These are phyloP conservation scores for Aspergillus asperescens DNA, from an alignment of 495 filamentous ascomycete species.

Conservation along the genomic window DNA sequence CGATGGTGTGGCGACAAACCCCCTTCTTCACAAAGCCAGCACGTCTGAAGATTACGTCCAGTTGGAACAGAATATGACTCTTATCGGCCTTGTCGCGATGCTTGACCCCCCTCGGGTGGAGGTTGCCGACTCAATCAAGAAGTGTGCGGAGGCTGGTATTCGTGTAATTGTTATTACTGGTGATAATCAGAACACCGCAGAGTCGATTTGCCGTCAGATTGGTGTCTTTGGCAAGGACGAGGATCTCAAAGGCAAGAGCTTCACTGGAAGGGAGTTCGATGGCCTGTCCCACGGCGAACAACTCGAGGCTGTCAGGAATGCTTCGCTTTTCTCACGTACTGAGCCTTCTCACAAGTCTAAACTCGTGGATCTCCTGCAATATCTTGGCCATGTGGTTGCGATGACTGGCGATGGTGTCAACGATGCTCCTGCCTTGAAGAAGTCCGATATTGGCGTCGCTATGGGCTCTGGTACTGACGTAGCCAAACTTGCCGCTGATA, in stretches of 20 bases:
- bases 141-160: conserved; percentile 89
- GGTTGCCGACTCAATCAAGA: conserved; percentile 75
- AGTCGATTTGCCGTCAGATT: conserved; percentile 95
- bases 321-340: conserved; percentile 93
- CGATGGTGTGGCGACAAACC: conserved; percentile 64
- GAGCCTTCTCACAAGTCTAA: conserved; percentile 94
- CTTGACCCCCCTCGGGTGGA: conserved; percentile 96
- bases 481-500: conserved; percentile 92
- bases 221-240: conserved; percentile 84
- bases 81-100: conserved; percentile 94
- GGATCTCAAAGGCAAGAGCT: conserved; percentile 86
- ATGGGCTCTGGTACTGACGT: conserved; percentile 99
- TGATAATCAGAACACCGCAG: conserved; percentile 95
- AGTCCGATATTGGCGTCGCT: conserved; percentile 96
- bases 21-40: conserved; percentile 66
- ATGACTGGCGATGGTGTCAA: conserved; percentile 99
- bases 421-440: conserved; percentile 96
- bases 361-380: conserved; percentile 93
- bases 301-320: conserved; percentile 74
- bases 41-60: conserved; percentile 77
- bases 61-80: conserved; percentile 88
- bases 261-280: conserved; percentile 92
- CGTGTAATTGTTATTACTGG: conserved; percentile 97
- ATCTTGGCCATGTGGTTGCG: conserved; percentile 88
- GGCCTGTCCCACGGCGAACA: conserved; percentile 72